Evolutionary conservation across 2,329 filamentous ascomycete genomes (phyloP).

Genomic region (Helminthosporium solani): DNA sequence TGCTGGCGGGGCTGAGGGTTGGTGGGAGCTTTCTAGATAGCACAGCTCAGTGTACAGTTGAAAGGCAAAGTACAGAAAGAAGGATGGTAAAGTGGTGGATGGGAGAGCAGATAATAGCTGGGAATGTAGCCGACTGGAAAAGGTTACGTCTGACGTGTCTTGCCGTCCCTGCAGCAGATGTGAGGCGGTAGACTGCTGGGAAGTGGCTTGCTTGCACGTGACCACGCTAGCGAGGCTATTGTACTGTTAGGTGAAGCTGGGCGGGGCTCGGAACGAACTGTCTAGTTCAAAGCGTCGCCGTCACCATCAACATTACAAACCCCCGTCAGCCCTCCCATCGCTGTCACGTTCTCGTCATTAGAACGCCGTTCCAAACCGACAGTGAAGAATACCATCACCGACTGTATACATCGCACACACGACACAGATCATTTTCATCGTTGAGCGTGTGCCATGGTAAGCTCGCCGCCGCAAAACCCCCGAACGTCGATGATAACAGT

Average conservation of each 20-base stretch:
- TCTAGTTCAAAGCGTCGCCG: constrained; percentile 23
- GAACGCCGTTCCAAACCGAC: neutral
- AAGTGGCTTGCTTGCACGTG: constrained; percentile 28
- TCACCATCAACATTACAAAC: constrained; percentile 37
- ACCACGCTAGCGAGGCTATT: constrained; percentile 15
- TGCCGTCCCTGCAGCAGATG: constrained; percentile 30
- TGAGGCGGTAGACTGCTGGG: constrained; percentile 27
- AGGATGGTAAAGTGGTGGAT: neutral
- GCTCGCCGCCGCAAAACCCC: constrained; percentile 20
- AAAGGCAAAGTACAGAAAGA: neutral
- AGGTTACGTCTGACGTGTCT: constrained; percentile 35
- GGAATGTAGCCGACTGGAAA: neutral
- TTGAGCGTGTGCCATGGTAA: constrained; percentile 37
- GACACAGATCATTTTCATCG: neutral
- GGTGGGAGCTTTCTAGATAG: neutral
- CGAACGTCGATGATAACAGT: constrained; percentile 41
- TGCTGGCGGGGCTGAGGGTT: constrained; percentile 12
- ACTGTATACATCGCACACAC: neutral
- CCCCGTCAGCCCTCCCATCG: constrained; percentile 23
- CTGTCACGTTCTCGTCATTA: constrained; percentile 10
- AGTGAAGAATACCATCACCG: neutral
- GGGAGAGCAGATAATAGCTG: neutral
- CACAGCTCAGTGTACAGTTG: neutral
- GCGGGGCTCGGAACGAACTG: constrained; percentile 14
- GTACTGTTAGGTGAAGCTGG: constrained; percentile 20